These are phyloP conservation scores for Neoboletus subvelutipes DNA, from an alignment of 768 basidiomycete genomes.

Conservation along the genomic window DNA sequence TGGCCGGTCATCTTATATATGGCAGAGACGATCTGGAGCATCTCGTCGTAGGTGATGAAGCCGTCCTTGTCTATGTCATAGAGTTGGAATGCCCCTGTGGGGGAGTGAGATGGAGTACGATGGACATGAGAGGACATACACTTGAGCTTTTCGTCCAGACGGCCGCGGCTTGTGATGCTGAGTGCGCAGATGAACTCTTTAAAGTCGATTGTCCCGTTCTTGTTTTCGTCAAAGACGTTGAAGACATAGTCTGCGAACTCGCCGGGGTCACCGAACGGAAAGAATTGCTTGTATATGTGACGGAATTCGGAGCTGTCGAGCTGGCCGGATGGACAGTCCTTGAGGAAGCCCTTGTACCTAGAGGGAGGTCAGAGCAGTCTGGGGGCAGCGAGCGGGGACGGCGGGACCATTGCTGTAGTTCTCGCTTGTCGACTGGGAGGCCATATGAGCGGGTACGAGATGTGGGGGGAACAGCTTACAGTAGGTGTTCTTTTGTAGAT, in stretches of 20 bases:
- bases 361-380: slow-evolving; percentile 9
- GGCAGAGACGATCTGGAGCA: slow-evolving; percentile 95
- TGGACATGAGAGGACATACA: slow-evolving; percentile 54
- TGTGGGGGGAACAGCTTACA: slow-evolving; percentile 51
- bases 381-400: slow-evolving; percentile 3
- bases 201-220: slow-evolving; percentile 97
- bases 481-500: slow-evolving; percentile 97
- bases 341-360: slow-evolving; percentile 99
- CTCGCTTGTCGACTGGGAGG: slow-evolving; percentile 85
- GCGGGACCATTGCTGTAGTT: slow-evolving; percentile 88
- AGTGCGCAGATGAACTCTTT: slow-evolving; percentile 99
- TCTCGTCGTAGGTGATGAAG: slow-evolving; percentile 96
- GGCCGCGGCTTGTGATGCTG: slow-evolving; percentile 89
- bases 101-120: slow-evolving; percentile 16
- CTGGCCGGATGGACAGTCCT: slow-evolving; percentile 96
- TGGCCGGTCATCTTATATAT: slow-evolving; percentile 99
- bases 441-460: slow-evolving; percentile 21
- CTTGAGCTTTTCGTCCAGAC: slow-evolving; percentile 96
- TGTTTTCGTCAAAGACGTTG: slow-evolving; percentile 94
- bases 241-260: slow-evolving; percentile 99
- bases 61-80: slow-evolving; percentile 99
- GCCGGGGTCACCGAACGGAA: slow-evolving; percentile 96
- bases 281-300: slow-evolving; percentile 99
- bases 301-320: slow-evolving; percentile 95
- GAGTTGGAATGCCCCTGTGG: slow-evolving; percentile 95